These are phyloP conservation scores for Acer yangbiense DNA, from an alignment of 345 rosid genomes.

Conservation along the genomic window DNA sequence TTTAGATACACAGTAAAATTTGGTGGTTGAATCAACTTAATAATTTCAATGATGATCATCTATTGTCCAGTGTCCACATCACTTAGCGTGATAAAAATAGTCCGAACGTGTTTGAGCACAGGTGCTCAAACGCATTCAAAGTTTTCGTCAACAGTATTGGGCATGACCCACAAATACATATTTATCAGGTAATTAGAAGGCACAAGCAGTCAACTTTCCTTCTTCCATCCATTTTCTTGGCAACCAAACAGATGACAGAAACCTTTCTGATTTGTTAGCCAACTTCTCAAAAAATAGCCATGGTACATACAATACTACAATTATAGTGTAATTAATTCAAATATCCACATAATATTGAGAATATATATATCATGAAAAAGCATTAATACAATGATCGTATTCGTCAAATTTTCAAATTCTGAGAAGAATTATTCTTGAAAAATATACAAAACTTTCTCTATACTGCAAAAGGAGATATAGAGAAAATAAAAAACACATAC, in stretches of 20 bases:
- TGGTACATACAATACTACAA: not conserved
- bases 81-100: too few species aligned
- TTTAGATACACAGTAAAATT: too few species aligned
- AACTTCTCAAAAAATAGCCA: not conserved
- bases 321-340: not conserved
- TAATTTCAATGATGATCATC: too few species aligned
- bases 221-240: not conserved
- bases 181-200: not conserved
- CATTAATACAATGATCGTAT: not conserved
- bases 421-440: not conserved
- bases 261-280: not conserved
- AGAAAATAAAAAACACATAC: not conserved
- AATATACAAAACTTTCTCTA: conserved; percentile 8
- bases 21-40: too few species aligned
- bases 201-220: not conserved
- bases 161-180: not conserved
- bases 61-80: too few species aligned
- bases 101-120: too few species aligned
- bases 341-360: not conserved
- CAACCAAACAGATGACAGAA: conserved; percentile 1
- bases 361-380: not conserved
- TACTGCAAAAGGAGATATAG: not conserved
- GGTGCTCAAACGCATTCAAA: too few species aligned
- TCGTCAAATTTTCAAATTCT: not conserved
- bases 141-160: too few species aligned